Evolutionary conservation across 2,329 filamentous ascomycete species (phyloP), one percentile per base, ranked within the genome.

Genomic region (Huntiella decipiens): DNA sequence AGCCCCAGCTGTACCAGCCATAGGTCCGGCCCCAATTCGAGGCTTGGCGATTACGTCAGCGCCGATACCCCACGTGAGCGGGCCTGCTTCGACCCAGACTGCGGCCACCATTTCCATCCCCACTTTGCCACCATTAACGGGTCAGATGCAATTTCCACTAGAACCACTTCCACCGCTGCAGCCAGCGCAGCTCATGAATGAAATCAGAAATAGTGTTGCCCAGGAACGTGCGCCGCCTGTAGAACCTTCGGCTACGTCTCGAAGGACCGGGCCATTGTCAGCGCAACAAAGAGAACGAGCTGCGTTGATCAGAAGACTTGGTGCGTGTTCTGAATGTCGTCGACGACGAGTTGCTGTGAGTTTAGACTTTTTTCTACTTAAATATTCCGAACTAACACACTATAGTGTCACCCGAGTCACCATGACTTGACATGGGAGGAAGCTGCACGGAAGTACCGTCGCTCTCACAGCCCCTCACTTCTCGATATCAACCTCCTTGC

Each of bases 341-440:
- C 64, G 69, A 47, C 63, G 71, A 52, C 64, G 71, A 56, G 71
- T 75, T 58, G 71, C 71, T 57, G 71, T 74, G 63, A 70, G 70
- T 67, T 38, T 16, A 35, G 3, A 43, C 32, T 15, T 43, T 32
- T 22, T 10, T 11, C 12, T 28, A 5, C 32, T 11, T 15, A 13
- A 5, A 13, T 41, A 13, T 41, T 35, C n/a, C 35, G 5, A 28
- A 45, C 7, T 53, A 51, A 51, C 48, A 31, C 46, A 46, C 36
- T 42, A 12, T 47, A 72, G 71, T 76, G 72, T 55, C 69, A 74
- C 53, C 71, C 72, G 11, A 70, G 65, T 52, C 72, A 76, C 55
- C 71, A 74, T 52, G 68, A 68, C 52, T 70, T 74, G 69, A 73
- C 68, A 8, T 76, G 71, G 71, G 70, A 74, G 55, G 70, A 74